Base-by-base conservation (phyloP, 2,329 filamentous ascomycete species). In the Pestalotiopsis fici region DNA sequence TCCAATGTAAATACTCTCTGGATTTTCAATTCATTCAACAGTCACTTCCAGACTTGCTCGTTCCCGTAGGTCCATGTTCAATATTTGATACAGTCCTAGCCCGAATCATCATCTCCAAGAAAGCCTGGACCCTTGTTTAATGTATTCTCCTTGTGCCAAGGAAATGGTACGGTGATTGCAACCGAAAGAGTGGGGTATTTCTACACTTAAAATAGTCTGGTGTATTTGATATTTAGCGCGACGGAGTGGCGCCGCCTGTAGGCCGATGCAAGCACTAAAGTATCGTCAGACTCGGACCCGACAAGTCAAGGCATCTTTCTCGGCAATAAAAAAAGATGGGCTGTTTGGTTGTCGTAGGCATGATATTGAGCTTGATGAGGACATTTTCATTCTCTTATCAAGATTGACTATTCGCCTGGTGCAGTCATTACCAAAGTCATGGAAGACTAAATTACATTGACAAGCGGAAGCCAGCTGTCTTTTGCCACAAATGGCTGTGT, bases 181-280 rank as follows among this genome's bases (percentile, higher is more conserved):
- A 43, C 39, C 39, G 18, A 43, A 43, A 43, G 39, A 43, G 39
- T 43, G 43, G 43, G 43, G 43, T n/a, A 7, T n/a, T 50, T 50
- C 9, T n/a, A 18, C 43, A 23, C 7, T 50, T 18, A 57, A 56
- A 57, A 57, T 31, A 50, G 43, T n/a, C 15, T 21, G n/a, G 15
- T n/a, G 23, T 9, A 9, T 23, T 57, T 27, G 6, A 35, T 35
- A 11, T 35, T 11, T 60, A 60, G 57, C 37, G 57, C 57, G 57
- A 60, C 57, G 57, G 57, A n/a, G 31, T 35, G 57, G 57, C 57
- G 57, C 57, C 18, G 57, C 28, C 57, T 50, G n/a, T 50, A n/a
- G 18, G 15, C 43, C 43, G n/a, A 50, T 23, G 43, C 43, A 50
- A 50, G 21, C 43, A 21, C 43, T 23, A 50, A 50, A 50, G 43